These are phyloP conservation scores for Stenogyne calaminthoides DNA, from an alignment of 305 asterid species.

Conservation along the genomic window DNA sequence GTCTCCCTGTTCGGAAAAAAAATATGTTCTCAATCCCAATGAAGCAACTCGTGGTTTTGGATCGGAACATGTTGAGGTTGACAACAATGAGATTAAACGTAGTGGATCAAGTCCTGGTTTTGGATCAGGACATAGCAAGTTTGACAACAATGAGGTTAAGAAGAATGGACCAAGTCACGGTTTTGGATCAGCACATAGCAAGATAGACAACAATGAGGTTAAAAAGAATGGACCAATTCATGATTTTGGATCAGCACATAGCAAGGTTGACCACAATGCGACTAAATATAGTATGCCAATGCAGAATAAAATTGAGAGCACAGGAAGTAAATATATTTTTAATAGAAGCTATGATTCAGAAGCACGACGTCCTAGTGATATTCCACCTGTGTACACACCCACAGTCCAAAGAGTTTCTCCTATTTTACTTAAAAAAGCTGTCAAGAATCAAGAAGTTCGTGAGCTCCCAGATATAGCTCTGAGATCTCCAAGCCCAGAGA, in stretches of 20 bases:
- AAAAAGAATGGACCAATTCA: conserved; percentile 25
- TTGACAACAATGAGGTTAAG: conserved; percentile 5
- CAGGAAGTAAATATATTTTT: conserved; percentile 24
- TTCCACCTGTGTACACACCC: conserved; percentile 29
- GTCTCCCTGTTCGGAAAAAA: conserved; percentile 36
- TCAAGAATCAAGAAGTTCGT: conserved; percentile 25
- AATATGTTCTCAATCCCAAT: conserved; percentile 27
- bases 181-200: conserved; percentile 31
- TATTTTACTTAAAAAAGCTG: conserved; percentile 32
- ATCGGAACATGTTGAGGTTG: conserved; percentile 30
- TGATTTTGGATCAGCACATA: conserved; percentile 28
- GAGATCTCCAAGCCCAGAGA: conserved; percentile 80
- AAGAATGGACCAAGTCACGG: conserved; percentile 31
- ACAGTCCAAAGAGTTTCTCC: conserved; percentile 35
- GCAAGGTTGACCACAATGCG: conserved; percentile 28
- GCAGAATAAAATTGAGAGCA: conserved; percentile 28
- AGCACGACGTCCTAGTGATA: conserved; percentile 28
- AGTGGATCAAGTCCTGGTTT: conserved; percentile 29
- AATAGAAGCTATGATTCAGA: conserved; percentile 22
- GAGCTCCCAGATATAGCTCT: conserved; percentile 25
- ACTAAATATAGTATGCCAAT: conserved; percentile 19
- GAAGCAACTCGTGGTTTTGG: conserved; percentile 33
- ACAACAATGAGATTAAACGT: conserved; percentile 24
- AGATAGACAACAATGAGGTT: conserved; percentile 27
- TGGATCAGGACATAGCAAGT: conserved; percentile 29